Conservation (phyloP, 2,329 filamentous ascomycete genomes). For the Colletotrichum lini region DNA sequence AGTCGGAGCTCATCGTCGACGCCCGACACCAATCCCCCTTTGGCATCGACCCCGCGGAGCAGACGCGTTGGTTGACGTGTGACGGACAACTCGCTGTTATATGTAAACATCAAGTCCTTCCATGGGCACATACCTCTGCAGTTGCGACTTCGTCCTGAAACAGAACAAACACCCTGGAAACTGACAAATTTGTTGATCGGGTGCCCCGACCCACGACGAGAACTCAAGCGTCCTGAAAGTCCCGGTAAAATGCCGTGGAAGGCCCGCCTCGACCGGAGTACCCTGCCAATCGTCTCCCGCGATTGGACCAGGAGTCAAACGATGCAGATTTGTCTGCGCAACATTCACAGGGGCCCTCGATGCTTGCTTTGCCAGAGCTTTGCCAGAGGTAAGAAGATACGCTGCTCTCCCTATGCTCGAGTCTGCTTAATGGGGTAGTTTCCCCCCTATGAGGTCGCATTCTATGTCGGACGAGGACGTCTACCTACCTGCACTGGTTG, state of each 20-base stretch:
- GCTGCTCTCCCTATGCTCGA: neutral
- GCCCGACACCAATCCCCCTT: neutral
- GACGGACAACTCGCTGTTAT: neutral
- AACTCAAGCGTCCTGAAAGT: conserved; percentile 33
- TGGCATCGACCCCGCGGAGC: neutral
- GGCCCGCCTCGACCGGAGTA: conserved; percentile 20
- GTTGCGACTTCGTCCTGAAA: neutral
- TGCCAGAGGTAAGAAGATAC: neutral
- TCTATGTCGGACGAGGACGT: conserved; percentile 10
- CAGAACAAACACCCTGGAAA: neutral
- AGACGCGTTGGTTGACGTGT: neutral
- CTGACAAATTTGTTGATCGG: conserved; percentile 6
- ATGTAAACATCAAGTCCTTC: neutral
- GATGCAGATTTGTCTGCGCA: conserved; percentile 16
- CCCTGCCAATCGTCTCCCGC: conserved; percentile 9
- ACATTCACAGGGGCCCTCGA: conserved; percentile 11
- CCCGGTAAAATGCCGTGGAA: conserved; percentile 6
- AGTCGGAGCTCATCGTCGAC: neutral
- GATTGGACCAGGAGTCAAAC: neutral
- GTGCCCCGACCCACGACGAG: conserved; percentile 35
- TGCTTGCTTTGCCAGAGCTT: neutral
- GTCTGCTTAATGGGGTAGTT: neutral
- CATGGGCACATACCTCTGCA: neutral
- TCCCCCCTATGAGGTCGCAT: conserved; percentile 16
- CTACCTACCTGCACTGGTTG: conserved; percentile 10